Evolutionary conservation across 345 rosid genomes (phyloP), one percentile per base, ranked within the genome.

Genomic region (Cardamine chenopodiifolia): DNA sequence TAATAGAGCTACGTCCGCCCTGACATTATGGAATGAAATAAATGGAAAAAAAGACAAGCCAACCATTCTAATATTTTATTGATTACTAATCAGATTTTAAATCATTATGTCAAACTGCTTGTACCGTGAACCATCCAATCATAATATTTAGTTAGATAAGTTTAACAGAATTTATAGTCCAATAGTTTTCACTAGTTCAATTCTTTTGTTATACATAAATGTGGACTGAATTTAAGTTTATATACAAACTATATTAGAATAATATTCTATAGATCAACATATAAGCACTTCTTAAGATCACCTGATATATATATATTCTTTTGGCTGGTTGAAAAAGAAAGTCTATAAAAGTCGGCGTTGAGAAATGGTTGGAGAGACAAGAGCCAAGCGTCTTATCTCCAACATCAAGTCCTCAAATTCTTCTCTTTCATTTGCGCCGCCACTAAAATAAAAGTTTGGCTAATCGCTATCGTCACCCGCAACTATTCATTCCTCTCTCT

Each of bases 391-490:
- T 68, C 75, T 76, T 76, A 70, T 69, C 71, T 66, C 20, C 5
- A 18, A 4, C 17, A 52, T 32, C 48, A 10, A 29, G 55, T 31
- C 49, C 19, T 53, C 2, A 4, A 22, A 37, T 44, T 44, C 39
- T 28, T 28, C 25, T 39, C 64, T 26, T 26, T 67, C 47, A 6
- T n/a, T 62, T 45, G 60, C 59, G 76, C 79, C 70, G 79, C 64
- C 74, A 61, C 34, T 75, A 22, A 14, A 68, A 37, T 52, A 2
- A 18, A 58, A 45, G 40, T 68, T 54, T 62, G 26, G 58, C 40
- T 19, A 25, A 61, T 69, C 65, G 57, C 64, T 62, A 17, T 75
- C 79, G 68, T 75, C 79, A 69, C 54, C 49, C 53, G 8, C 74
- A 59, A 68, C 73, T 4, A 37, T 48, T 44, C 37, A 34, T 31